phyloP scores from a whole-genome alignment of 2,329 filamentous ascomycete species.

The Ascocoryne sarcoides region DNA sequence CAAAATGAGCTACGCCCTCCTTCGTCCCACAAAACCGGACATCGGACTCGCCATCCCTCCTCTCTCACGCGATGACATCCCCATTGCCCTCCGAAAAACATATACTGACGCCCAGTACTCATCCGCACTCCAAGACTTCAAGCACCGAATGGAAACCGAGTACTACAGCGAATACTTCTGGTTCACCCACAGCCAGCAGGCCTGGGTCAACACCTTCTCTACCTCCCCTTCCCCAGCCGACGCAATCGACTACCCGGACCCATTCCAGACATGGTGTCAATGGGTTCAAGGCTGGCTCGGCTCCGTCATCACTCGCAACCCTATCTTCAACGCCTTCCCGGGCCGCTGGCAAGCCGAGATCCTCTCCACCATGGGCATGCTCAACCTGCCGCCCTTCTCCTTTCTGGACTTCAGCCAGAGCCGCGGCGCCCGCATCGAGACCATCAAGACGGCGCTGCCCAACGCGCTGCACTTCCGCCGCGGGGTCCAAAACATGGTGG shows the following conservation, averaged over 20 bases:
- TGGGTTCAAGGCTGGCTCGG: slow-evolving; percentile 33
- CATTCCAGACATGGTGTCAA: slow-evolving; percentile 16
- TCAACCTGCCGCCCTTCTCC: slow-evolving; percentile 23
- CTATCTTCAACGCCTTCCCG: slow-evolving; percentile 29
- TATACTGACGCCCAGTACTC: slow-evolving; percentile 29
- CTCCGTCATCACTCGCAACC: slow-evolving; percentile 28
- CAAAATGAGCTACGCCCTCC: slow-evolving; percentile 38
- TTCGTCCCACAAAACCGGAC: slow-evolving; percentile 36
- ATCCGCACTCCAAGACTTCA: slow-evolving; percentile 31
- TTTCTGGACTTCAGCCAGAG: slow-evolving; percentile 13
- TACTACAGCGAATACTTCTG: slow-evolving; percentile 44
- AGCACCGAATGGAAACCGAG: slow-evolving; percentile 31
- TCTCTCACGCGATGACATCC: slow-evolving; percentile 31
- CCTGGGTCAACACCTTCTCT: slow-evolving; percentile 41
- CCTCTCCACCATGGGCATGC: slow-evolving; percentile 30
- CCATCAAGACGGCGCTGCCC: slow-evolving; percentile 34
- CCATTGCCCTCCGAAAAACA: slow-evolving; percentile 29
- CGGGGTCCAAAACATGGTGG: slow-evolving; percentile 38
- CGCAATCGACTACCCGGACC: slow-evolving; percentile 31
- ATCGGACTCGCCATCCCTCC: slow-evolving; percentile 37
- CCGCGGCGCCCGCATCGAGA: slow-evolving; percentile 12
- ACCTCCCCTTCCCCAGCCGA: slow-evolving; percentile 27
- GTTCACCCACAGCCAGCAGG: slow-evolving; percentile 38
- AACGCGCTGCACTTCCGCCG: slow-evolving; percentile 41
- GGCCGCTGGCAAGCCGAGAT: slow-evolving; percentile 31